phyloP scores from a whole-genome alignment of 345 rosid genomes.

The Melaleuca alternifolia region DNA sequence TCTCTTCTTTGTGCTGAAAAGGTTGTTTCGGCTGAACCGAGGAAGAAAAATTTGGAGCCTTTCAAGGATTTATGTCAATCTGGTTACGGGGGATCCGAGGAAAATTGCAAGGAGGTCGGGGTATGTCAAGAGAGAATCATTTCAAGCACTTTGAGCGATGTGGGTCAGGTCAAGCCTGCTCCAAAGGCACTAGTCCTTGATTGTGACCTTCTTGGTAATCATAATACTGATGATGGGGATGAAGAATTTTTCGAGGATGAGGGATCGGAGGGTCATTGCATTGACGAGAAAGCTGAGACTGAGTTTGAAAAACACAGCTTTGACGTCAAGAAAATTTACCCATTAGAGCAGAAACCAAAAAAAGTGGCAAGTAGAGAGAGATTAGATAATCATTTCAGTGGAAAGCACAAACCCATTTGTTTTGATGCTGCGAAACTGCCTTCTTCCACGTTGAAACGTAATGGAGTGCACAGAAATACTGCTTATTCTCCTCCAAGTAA shows the following conservation, averaged over 20 bases:
- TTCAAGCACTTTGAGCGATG: background rate
- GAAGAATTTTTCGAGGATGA: constrained; percentile 15
- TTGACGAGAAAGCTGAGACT: constrained; percentile 14
- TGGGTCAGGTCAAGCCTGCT: constrained; percentile 24
- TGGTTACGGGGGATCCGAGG: constrained; percentile 25
- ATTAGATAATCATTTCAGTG: constrained; percentile 16
- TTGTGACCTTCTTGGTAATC: background rate
- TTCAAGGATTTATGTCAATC: constrained; percentile 1
- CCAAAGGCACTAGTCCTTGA: background rate
- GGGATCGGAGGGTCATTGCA: constrained; percentile 22
- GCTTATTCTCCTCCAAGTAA: background rate
- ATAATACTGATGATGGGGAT: constrained; percentile 3
- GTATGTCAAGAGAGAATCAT: constrained; percentile 18
- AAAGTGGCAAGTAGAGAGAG: constrained; percentile 18
- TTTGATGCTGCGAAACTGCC: background rate
- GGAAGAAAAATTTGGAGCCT: constrained; percentile 14
- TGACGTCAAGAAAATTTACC: constrained; percentile 46
- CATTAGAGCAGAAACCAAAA: constrained; percentile 10
- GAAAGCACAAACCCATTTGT: constrained; percentile 19
- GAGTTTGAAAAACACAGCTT: constrained; percentile 24
- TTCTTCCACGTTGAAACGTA: background rate
- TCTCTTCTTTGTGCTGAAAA: constrained; percentile 4
- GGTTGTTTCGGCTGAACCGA: background rate
- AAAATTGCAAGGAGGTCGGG: constrained; percentile 33
- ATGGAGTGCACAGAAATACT: background rate